Evolutionary conservation across 1,284 basidiomycete species (phyloP).

Genomic region (Ceratobasidium sp.): DNA sequence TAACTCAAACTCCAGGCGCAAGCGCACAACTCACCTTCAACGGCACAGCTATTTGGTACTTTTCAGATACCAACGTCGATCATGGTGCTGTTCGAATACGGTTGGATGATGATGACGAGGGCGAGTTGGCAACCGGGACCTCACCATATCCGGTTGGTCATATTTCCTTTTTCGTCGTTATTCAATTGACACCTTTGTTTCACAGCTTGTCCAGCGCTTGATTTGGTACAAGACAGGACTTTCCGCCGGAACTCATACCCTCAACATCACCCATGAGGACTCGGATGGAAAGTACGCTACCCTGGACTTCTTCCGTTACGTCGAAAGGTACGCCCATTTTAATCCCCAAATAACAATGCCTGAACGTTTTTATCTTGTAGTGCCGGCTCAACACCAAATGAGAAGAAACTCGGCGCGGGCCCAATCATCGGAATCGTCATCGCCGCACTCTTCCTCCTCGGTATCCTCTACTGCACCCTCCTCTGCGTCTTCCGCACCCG

Average conservation of each 20-base stretch:
- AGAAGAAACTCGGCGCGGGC: not conserved
- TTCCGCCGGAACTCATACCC: constrained; percentile 17
- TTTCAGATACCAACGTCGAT: constrained; percentile 14
- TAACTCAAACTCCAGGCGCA: constrained; percentile 23
- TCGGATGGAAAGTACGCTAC: constrained; percentile 22
- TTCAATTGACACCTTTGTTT: not conserved
- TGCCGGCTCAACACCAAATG: not conserved
- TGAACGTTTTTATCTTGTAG: not conserved
- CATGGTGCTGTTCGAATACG: constrained; percentile 21
- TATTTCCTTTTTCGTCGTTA: not conserved
- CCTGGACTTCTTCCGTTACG: constrained; percentile 31
- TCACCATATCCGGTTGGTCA: constrained; percentile 14
- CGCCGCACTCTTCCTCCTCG: constrained; percentile 14
- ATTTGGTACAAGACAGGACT: constrained; percentile 18
- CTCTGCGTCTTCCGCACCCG: not conserved
- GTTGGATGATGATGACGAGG: constrained; percentile 13
- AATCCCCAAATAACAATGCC: not conserved
- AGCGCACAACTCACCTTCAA: constrained; percentile 28
- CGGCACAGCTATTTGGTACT: constrained; percentile 30
- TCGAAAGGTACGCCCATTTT: not conserved
- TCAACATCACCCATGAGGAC: constrained; percentile 32
- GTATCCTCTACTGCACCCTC: constrained; percentile 10
- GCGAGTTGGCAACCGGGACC: constrained; percentile 16
- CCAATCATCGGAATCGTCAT: constrained; percentile 17
- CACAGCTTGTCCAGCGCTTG: constrained; percentile 17